Evolutionary conservation across 768 basidiomycete genomes (phyloP).

Genomic region (Russula earlei): DNA sequence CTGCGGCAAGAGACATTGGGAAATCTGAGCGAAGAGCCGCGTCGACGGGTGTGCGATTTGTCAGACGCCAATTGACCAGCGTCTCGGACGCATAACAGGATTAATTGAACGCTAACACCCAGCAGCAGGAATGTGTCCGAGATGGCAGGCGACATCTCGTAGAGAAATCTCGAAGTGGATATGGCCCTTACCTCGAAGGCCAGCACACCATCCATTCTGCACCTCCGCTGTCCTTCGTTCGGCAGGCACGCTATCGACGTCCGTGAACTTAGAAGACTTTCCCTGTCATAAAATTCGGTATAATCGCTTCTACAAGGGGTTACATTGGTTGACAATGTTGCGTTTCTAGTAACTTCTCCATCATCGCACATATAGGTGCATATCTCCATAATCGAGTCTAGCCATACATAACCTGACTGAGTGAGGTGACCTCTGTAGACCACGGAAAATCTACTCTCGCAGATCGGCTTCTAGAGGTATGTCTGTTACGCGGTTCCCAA

Average conservation of each 20-base stretch:
- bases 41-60: neutral
- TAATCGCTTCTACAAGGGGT: slow-evolving; percentile 6
- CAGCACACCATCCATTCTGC: neutral
- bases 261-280: slow-evolving; percentile 51
- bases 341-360: slow-evolving; percentile 72
- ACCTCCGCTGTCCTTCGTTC: slow-evolving; percentile 1
- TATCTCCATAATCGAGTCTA: neutral
- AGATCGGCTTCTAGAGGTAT: slow-evolving; percentile 75
- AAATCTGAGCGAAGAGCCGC: neutral
- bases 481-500: slow-evolving; percentile 9
- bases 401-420: neutral
- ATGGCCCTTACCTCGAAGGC: neutral
- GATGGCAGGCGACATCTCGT: slow-evolving; percentile 28
- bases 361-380: slow-evolving; percentile 90
- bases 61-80: neutral
- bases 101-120: neutral
- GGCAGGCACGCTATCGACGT: neutral
- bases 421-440: slow-evolving; percentile 38
- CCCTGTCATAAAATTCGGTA: slow-evolving; percentile 63
- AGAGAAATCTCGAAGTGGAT: slow-evolving; percentile 20
- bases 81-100: neutral
- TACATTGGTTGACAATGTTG: neutral
- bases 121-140: slow-evolving; percentile 22
- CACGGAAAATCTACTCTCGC: slow-evolving; percentile 95
- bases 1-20: slow-evolving; percentile 59